Evolutionary conservation across 202 grass and related monocot genomes (phyloP), one percentile per base, ranked within the genome.

Genomic region (Digitaria exilis): DNA sequence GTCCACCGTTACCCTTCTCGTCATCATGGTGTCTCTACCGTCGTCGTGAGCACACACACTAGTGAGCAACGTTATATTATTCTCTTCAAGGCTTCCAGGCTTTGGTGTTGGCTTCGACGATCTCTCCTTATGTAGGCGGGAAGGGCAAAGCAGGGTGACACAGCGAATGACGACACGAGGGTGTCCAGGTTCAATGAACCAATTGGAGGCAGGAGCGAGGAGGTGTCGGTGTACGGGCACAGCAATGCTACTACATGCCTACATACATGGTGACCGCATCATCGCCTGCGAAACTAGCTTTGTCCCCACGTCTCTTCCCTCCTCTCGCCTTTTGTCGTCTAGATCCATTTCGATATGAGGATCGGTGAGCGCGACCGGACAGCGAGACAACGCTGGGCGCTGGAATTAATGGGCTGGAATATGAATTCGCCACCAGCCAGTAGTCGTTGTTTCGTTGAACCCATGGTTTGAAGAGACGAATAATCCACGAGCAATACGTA

Each of bases 101-200:
- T 9, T 48, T 59, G 49, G 65, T 29, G 63, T 57, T 71, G 65
- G 71, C 29, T 9, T 61, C n/a, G 14, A 11, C 5, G 51, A 12
- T 21, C 41, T 57, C 55, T 49, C 28, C 5, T 78, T 84, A 88
- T 88, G 67, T 88, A 87, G 86, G 44, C 25, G 16, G 56, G 75
- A 61, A 18, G 3, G 71, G 49, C 39, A 8, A 29, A 18, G 32
- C 25, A 0, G 22, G 4, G 13, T 5, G 57, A 25, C 49, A 39
- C 14, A 7, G 58, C 2, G 52, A 25, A 72, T 59, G 70, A 31
- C 17, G 24, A 28, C 17, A 28, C 9, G 28, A 81, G 67, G 42
- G 67, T 34, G 89, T 88, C 89, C 56, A 81, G 76, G 81, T 91
- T 88, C 80, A 77, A 76, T 42, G 84, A 85, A 80, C 58, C 71